These are phyloP conservation scores for Candida corydali DNA, from an alignment of 805 yeast species.

Conservation along the genomic window DNA sequence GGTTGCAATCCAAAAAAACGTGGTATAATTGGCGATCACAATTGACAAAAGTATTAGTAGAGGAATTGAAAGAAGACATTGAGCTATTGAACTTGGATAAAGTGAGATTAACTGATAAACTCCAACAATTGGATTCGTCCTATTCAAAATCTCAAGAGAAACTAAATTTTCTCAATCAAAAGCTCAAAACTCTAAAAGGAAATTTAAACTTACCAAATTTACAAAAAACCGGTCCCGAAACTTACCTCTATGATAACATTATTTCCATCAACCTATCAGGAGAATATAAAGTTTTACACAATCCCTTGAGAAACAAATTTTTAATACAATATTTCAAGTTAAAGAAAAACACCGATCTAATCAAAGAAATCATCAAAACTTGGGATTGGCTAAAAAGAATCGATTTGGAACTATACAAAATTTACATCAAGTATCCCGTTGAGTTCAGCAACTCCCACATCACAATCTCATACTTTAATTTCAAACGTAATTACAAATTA, in stretches of 20 bases:
- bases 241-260: neutral
- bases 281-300: constrained; percentile 1
- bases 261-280: neutral
- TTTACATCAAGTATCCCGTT: constrained; percentile 27
- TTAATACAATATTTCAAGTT: neutral
- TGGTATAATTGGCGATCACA: constrained; percentile 66
- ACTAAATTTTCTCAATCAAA: neutral
- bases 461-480: constrained; percentile 15
- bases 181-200: neutral
- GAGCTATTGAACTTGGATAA: constrained; percentile 9
- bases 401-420: constrained; percentile 28
- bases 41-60: constrained; percentile 43
- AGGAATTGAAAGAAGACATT: constrained; percentile 18
- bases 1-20: constrained; percentile 48
- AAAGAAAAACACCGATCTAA: neutral
- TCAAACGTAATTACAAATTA: constrained; percentile 12
- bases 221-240: constrained; percentile 9
- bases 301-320: constrained; percentile 1
- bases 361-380: constrained; percentile 10
- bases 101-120: neutral
- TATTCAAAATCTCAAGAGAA: neutral
- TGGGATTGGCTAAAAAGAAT: constrained; percentile 18
- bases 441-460: constrained; percentile 8
- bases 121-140: neutral
- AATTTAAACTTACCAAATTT: constrained; percentile 1